These are phyloP conservation scores for Pythium sukuiense DNA, from an alignment of 352 stramenopile genomes.

Conservation along the genomic window DNA sequence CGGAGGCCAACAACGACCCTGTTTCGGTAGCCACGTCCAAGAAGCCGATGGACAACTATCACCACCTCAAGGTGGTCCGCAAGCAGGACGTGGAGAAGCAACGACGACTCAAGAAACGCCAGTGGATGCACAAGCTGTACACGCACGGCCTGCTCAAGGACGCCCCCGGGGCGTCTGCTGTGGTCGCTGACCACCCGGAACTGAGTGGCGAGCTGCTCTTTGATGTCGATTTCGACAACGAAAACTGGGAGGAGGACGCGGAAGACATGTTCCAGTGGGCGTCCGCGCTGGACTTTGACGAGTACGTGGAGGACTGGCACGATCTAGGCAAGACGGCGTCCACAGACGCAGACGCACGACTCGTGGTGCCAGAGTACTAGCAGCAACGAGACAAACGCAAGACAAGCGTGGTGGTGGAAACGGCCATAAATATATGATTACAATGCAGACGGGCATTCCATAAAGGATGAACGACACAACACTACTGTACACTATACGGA, in stretches of 20 bases:
- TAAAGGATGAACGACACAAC: neutral
- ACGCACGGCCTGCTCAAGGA: conserved; percentile 49
- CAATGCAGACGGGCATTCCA: conserved; percentile 2
- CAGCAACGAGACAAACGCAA: neutral
- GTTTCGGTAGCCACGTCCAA: conserved; percentile 49
- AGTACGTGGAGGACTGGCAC: conserved; percentile 70
- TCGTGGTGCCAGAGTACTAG: conserved; percentile 11
- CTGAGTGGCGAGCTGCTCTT: conserved; percentile 34
- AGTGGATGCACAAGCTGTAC: conserved; percentile 85
- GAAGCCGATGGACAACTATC: conserved; percentile 33
- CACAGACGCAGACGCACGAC: conserved; percentile 31
- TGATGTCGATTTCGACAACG: conserved; percentile 69
- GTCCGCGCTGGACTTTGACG: conserved; percentile 64
- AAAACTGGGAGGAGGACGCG: conserved; percentile 63
- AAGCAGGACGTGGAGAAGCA: conserved; percentile 52
- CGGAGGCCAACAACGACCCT: conserved; percentile 59
- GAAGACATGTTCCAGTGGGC: conserved; percentile 79
- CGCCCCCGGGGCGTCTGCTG: neutral
- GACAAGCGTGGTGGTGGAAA: neutral
- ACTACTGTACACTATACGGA: neutral
- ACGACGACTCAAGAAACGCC: conserved; percentile 62
- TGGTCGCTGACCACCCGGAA: conserved; percentile 13
- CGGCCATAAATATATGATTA: conserved; percentile 17
- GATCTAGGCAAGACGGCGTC: conserved; percentile 55
- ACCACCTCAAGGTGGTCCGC: conserved; percentile 54